phyloP scores from a whole-genome alignment of 192 early-diverging fungal species.

The Coemansia sp. region DNA sequence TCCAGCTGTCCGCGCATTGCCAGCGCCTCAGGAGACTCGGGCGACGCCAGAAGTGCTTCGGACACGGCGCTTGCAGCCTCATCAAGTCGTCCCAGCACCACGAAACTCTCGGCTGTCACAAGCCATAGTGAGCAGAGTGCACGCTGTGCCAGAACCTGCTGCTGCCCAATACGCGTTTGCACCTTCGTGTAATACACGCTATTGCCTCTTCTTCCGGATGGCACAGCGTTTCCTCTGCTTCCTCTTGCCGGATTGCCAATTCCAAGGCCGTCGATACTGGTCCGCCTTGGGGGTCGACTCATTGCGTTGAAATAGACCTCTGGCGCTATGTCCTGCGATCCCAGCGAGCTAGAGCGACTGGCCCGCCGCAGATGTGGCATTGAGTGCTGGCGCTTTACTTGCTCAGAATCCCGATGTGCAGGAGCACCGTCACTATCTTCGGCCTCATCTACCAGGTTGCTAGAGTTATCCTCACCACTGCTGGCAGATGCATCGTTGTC shows the following conservation, averaged over 20 bases:
- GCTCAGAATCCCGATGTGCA: neutral
- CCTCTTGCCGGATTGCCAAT: neutral
- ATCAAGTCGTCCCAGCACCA: slow-evolving; percentile 32
- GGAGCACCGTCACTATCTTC: neutral
- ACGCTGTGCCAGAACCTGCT: slow-evolving; percentile 32
- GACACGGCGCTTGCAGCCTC: slow-evolving; percentile 37
- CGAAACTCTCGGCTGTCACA: slow-evolving; percentile 34
- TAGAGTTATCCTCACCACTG: neutral
- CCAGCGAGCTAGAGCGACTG: slow-evolving; percentile 22
- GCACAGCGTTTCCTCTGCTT: slow-evolving; percentile 4
- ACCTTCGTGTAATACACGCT: slow-evolving; percentile 46
- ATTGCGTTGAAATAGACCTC: slow-evolving; percentile 44
- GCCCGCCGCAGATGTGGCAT: slow-evolving; percentile 47
- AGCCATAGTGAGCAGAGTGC: slow-evolving; percentile 52
- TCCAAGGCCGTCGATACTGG: slow-evolving; percentile 8
- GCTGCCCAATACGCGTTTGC: slow-evolving; percentile 28
- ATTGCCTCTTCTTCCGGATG: slow-evolving; percentile 5
- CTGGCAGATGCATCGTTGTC: neutral
- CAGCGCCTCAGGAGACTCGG: slow-evolving; percentile 50
- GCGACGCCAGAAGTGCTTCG: slow-evolving; percentile 48
- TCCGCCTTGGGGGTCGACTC: slow-evolving; percentile 14
- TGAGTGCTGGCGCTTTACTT: slow-evolving; percentile 43
- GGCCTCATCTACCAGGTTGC: neutral
- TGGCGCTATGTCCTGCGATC: slow-evolving; percentile 22
- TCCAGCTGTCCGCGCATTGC: slow-evolving; percentile 49